Percentiles rank a stretch among this genome's conserved stretches.
Evolutionary conservation across 257 asterid species (phyloP).

Genomic region (Nicotiana tomentosiformis): DNA sequence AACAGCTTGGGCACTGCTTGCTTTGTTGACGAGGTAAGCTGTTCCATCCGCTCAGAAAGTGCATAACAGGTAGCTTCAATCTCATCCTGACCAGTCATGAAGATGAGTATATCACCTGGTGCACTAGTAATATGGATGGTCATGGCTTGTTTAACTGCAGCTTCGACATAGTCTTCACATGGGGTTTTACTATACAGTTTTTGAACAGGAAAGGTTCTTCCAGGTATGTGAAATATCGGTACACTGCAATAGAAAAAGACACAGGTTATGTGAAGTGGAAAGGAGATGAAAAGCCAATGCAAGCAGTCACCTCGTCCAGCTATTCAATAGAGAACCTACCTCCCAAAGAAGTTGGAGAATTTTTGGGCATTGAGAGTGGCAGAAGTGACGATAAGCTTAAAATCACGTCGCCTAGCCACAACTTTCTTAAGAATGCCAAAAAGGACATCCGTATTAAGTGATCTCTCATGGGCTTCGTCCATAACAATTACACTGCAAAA

Average conservation of each 20-base stretch:
- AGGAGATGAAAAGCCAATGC: not conserved
- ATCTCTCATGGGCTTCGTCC: constrained; percentile 99
- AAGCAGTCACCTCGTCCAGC: not conserved
- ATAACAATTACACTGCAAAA: constrained; percentile 67
- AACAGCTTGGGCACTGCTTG: constrained; percentile 73
- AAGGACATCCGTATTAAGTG: constrained; percentile 79
- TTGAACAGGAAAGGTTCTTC: constrained; percentile 91
- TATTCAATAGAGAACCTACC: constrained; percentile 36
- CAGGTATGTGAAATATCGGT: constrained; percentile 94
- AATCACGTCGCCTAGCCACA: constrained; percentile 92
- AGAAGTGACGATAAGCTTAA: constrained; percentile 93
- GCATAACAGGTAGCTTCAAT: constrained; percentile 96
- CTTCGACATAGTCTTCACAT: constrained; percentile 95
- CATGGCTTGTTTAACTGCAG: constrained; percentile 94
- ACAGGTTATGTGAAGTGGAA: not conserved
- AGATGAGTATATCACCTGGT: constrained; percentile 93
- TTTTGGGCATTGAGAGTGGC: constrained; percentile 93
- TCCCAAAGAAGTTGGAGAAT: constrained; percentile 86
- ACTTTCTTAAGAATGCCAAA: constrained; percentile 96
- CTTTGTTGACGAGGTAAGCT: constrained; percentile 54
- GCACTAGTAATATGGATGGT: constrained; percentile 87
- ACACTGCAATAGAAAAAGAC: constrained; percentile 50
- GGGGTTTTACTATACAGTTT: constrained; percentile 76
- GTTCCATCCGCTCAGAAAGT: constrained; percentile 89
- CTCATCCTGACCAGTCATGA: constrained; percentile 99